These are phyloP conservation scores for Suillus paluster DNA, from an alignment of 768 basidiomycete genomes.

Conservation along the genomic window DNA sequence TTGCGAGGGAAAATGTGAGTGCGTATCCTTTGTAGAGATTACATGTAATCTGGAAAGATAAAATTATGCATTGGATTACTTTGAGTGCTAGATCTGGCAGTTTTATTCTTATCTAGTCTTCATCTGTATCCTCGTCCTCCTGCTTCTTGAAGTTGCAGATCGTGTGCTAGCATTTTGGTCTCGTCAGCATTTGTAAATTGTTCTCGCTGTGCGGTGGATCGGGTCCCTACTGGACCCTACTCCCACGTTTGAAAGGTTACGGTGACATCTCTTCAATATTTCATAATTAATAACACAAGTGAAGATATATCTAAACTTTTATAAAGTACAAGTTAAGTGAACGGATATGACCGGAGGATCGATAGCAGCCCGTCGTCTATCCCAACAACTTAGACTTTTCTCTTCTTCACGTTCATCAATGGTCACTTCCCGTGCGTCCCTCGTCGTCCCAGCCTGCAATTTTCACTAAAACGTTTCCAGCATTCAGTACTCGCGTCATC, in stretches of 20 bases:
- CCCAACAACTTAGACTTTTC: slow-evolving; percentile 65
- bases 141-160: neutral
- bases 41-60: slow-evolving; percentile 3
- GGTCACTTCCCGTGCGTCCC: slow-evolving; percentile 28
- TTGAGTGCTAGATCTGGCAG: too few species aligned
- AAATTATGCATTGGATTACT: neutral
- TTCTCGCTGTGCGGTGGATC: neutral
- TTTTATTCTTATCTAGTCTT: neutral
- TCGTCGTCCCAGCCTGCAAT: slow-evolving; percentile 10
- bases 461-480: slow-evolving; percentile 40
- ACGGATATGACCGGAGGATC: slow-evolving; percentile 34
- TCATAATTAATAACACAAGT: neutral
- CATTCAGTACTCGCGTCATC: slow-evolving; percentile 76
- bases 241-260: neutral
- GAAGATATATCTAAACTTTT: neutral
- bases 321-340: slow-evolving; percentile 1
- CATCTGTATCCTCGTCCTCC: neutral
- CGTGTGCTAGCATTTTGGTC: neutral
- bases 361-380: slow-evolving; percentile 47
- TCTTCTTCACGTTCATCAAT: slow-evolving; percentile 47
- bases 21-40: neutral
- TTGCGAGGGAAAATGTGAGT: neutral
- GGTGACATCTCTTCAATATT: neutral
- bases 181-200: neutral
- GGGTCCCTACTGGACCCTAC: neutral